Evolutionary conservation across 352 stramenopile genomes (phyloP).

Genomic region (Blastocystis sp.): DNA sequence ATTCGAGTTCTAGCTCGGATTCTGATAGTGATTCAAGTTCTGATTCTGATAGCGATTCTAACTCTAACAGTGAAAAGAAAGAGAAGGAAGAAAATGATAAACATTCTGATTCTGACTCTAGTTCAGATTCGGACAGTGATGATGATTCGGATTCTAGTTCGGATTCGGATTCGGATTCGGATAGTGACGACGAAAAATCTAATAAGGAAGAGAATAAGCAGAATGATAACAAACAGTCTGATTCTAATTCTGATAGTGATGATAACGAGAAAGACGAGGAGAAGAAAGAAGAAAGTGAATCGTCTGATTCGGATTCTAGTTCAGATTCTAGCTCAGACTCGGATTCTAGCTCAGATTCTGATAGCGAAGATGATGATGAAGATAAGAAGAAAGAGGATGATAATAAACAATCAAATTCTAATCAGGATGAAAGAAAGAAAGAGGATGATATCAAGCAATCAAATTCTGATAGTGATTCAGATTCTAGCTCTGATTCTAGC

Average conservation of each 20-base stretch:
- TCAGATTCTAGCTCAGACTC: too few species aligned
- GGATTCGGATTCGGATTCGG: not conserved
- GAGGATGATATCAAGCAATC: not conserved
- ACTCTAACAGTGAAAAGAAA: not conserved
- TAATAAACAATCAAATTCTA: not conserved
- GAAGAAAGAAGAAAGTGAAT: not conserved
- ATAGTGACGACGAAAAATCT: not conserved
- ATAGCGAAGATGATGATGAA: not conserved
- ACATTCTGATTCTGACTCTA: too few species aligned
- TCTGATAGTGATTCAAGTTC: not conserved
- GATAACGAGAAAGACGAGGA: not conserved
- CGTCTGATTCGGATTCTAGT: too few species aligned
- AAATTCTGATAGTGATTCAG: too few species aligned
- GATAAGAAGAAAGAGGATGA: slow-evolving; percentile 6
- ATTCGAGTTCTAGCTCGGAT: not conserved
- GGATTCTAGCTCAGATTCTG: too few species aligned
- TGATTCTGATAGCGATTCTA: not conserved
- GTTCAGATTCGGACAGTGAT: not conserved
- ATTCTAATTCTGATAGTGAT: too few species aligned
- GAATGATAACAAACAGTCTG: too few species aligned
- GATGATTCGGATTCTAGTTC: not conserved
- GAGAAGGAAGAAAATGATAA: too few species aligned
- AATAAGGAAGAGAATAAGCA: not conserved
- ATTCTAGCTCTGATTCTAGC: not conserved
- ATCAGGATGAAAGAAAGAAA: slow-evolving; percentile 5